A percentile compares a stretch with the other conserved stretches of the same genome.
phyloP scores from a whole-genome alignment of 2,329 filamentous ascomycete genomes.

The Colletotrichum simmondsii region DNA sequence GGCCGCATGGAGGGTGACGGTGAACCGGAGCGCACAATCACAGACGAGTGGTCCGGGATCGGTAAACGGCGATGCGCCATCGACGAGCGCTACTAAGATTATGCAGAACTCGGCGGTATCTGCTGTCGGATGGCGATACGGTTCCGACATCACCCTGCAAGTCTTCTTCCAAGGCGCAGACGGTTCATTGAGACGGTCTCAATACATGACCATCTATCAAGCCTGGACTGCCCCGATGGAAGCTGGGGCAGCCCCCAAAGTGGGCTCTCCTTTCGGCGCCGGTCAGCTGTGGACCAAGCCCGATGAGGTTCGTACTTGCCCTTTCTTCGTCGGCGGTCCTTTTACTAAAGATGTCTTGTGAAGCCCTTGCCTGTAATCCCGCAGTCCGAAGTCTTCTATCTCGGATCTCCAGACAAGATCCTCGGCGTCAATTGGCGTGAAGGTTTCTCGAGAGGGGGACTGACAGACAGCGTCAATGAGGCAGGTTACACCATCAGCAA shows the following conservation, averaged over 20 bases:
- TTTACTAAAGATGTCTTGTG: background rate
- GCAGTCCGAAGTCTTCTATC: constrained; percentile 23
- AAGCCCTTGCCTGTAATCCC: constrained; percentile 13
- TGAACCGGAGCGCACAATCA: background rate
- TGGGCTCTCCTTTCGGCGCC: constrained; percentile 17
- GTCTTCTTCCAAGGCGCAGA: constrained; percentile 26
- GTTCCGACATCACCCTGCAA: constrained; percentile 15
- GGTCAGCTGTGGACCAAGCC: constrained; percentile 4
- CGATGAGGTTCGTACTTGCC: background rate
- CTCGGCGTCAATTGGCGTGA: constrained; percentile 24
- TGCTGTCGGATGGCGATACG: constrained; percentile 21
- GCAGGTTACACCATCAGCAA: background rate
- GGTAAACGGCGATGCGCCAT: background rate
- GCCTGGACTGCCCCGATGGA: constrained; percentile 19
- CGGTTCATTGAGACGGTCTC: background rate
- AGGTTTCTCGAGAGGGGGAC: constrained; percentile 8
- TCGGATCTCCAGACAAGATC: constrained; percentile 3
- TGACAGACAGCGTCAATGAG: constrained; percentile 8
- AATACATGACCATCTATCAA: constrained; percentile 17
- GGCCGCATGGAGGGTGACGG: constrained; percentile 24
- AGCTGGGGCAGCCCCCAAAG: constrained; percentile 18
- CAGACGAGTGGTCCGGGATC: background rate
- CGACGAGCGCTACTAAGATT: constrained; percentile 20
- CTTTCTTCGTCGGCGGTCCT: background rate
- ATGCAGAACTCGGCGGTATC: constrained; percentile 21